Base-by-base conservation (phyloP, 2,329 filamentous ascomycete species). In the Fusarium paranaense region DNA sequence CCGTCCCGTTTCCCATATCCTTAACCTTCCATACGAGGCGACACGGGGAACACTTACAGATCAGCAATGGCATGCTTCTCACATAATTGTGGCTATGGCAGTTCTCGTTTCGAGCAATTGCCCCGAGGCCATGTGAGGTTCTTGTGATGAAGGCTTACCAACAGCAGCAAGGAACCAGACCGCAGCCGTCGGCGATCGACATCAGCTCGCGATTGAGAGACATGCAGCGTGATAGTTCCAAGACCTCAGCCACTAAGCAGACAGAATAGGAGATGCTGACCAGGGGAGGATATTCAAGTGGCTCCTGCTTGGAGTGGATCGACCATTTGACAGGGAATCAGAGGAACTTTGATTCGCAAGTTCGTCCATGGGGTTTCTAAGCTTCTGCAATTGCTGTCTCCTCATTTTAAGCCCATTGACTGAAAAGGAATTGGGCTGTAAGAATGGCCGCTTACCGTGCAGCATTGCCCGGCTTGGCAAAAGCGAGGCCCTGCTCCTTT, bases 41-140 rank as follows among this genome's bases (percentile, higher is more conserved):
- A 20, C 57, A 60, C 16, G 22, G 22, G 4, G 35, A 27, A 40
- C 6, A 40, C 35, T 25, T 13, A 3, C 6, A 27, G 2, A 38
- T 50, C 45, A 50, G 25, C 45, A 30, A 50, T 38, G 33, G 54
- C 22, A 25, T 25, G 22, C 22, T 58, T 58, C 33, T 37, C 54
- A 45, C 58, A 61, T 35, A 33, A 38, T 58, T 61, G 70, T 64
- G 67, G 71, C 59, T 70, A 58, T 71, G 66, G n/a, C n/a, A 47
- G 54, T 16, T n/a, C 8, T 57, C 38, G 37, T 18, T 52, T 57
- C 16, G 40, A 35, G 38, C 13, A 56, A 42, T 64, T 7, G 10
- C 33, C 11, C 50, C 32, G 42, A 57, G 30, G 52, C 32, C 22
- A 58, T 58, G 56, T 27, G 35, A 58, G 35, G 20, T 27, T 38